phyloP scores from a whole-genome alignment of 1,139 yeast species.

The Spencermartinsiella ligniputridi region DNA sequence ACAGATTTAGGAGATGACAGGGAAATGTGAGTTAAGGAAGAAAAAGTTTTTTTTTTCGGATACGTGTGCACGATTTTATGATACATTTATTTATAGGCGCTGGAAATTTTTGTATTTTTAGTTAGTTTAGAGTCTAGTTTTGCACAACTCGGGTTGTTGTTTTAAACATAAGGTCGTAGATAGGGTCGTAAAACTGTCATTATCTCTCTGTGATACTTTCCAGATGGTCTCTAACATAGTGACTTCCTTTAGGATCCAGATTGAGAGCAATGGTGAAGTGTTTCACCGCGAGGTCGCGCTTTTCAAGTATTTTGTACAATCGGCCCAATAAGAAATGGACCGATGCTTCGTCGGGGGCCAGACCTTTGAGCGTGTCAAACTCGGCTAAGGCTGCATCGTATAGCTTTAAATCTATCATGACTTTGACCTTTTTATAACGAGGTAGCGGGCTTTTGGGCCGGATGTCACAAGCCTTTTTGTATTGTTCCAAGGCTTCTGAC shows the following conservation, averaged over 20 bases:
- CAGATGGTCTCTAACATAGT: slow-evolving; percentile 78
- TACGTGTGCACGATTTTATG: background rate
- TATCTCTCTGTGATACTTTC: slow-evolving; percentile 37
- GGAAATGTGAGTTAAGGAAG: background rate
- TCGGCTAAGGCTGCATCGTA: slow-evolving; percentile 68
- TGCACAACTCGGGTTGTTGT: background rate
- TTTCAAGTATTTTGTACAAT: slow-evolving; percentile 70
- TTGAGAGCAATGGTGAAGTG: slow-evolving; percentile 88
- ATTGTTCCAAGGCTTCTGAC: slow-evolving; percentile 74
- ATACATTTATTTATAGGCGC: slow-evolving; percentile 2
- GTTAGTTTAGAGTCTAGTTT: background rate
- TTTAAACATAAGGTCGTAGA: too few species aligned
- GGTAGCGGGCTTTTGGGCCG: slow-evolving; percentile 89
- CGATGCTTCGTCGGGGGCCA: slow-evolving; percentile 93
- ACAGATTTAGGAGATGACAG: slow-evolving; percentile 22
- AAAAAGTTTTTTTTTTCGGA: slow-evolving; percentile 3
- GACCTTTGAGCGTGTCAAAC: slow-evolving; percentile 63
- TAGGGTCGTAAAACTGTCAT: background rate
- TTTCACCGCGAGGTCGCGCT: slow-evolving; percentile 72
- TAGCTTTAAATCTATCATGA: slow-evolving; percentile 65
- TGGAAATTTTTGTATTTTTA: slow-evolving; percentile 1
- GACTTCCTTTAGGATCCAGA: slow-evolving; percentile 91
- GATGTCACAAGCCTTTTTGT: slow-evolving; percentile 74
- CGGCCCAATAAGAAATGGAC: slow-evolving; percentile 89
- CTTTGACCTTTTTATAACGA: slow-evolving; percentile 82